A percentile compares a stretch with the other conserved stretches of the same genome.
Evolutionary conservation across 129 eudicot genomes (phyloP).

Genomic region (Arctium minus): DNA sequence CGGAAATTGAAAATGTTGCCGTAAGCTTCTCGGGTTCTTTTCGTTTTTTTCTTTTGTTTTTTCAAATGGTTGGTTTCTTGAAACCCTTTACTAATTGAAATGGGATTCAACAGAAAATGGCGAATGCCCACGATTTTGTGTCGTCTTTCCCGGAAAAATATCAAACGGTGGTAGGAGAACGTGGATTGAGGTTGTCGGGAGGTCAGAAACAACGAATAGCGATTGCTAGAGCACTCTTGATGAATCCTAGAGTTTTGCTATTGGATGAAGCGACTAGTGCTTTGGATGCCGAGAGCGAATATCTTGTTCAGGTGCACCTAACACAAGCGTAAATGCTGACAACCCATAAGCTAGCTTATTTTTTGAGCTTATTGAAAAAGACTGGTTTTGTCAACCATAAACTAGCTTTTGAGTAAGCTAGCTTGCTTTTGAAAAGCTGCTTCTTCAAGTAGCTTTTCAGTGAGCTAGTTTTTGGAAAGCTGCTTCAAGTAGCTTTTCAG

Average conservation of each 20-base stretch:
- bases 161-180: slow-evolving; percentile 55
- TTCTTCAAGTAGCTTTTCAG: not conserved
- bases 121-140: slow-evolving; percentile 55
- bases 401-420: too few species aligned
- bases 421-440: not conserved
- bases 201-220: slow-evolving; percentile 61
- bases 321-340: not conserved
- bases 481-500: not conserved
- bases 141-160: slow-evolving; percentile 46
- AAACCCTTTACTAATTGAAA: not conserved
- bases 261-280: slow-evolving; percentile 62
- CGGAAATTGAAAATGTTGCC: slow-evolving; percentile 32
- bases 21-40: slow-evolving; percentile 13
- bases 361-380: not conserved
- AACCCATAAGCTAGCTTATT: not conserved
- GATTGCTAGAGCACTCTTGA: slow-evolving; percentile 54
- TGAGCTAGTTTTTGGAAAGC: not conserved
- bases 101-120: slow-evolving; percentile 42
- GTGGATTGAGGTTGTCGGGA: slow-evolving; percentile 55
- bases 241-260: slow-evolving; percentile 50
- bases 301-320: slow-evolving; percentile 44
- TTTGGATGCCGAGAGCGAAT: slow-evolving; percentile 46
- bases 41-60: not conserved
- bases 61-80: not conserved
- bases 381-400: not conserved